Evolutionary conservation across 1,284 basidiomycete species (phyloP), one percentile per base, ranked within the genome.

Genomic region (Hymenochaete sp.): DNA sequence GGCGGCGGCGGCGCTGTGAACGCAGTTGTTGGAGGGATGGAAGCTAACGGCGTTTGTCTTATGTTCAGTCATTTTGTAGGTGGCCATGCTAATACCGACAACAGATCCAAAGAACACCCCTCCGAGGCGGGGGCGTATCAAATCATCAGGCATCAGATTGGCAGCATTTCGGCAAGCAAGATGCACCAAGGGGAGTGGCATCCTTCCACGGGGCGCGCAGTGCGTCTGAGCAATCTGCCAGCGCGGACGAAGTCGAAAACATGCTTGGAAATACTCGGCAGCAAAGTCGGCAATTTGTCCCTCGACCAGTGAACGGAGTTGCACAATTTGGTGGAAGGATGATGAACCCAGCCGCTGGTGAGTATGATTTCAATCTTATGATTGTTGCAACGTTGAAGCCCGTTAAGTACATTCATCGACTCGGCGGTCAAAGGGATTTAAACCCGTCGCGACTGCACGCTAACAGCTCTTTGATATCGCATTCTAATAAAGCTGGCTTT

Each of bases 191-290:
- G 6, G 32, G 32, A 16, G 21, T 35, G 32, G 13, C 8, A n/a
- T 22, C 31, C 42, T 31, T 45, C 13, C 45, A 35, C 6, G 14
- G 31, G 13, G 42, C 21, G 9, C 16, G 14, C 24, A 57, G 68
- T 37, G 74, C 56, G 3, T 67, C 82, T 26, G 81, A 83, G 50
- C 72, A 68, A 24, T 83, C 83, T 21, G 74, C 77, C 44, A 82
- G 79, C 56, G 70, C 71, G 0, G 73, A 75, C 38, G 83, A 85
- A 56, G 78, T 84, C 8, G 83, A 86, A 56, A 72, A 73, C 47
- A 56, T 83, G 44, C 65, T 84, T 24, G 59, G 63, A 22, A 56
- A 48, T n/a, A 45, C 55, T 1, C 42, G 37, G 41, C 55, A 52
- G 11, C 50, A 54, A 25, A 44, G 42, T 31, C 39, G 49, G 2